phyloP scores from a whole-genome alignment of 148 eudicot species.

The Cornus controversa region DNA sequence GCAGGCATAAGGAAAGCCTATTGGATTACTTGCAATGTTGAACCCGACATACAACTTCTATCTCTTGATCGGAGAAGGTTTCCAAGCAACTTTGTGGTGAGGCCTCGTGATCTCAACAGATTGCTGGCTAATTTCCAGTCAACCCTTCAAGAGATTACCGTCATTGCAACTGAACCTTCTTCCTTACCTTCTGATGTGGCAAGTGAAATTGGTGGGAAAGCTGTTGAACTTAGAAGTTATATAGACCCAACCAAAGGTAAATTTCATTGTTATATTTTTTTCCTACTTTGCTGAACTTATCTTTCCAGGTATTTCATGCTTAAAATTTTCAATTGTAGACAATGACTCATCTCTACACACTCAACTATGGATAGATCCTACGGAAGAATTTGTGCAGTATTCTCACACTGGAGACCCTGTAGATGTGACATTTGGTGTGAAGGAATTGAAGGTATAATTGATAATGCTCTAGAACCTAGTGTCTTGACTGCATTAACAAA shows the following conservation, averaged over 20 bases:
- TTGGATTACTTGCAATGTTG: conserved; percentile 90
- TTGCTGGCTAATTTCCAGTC: conserved; percentile 92
- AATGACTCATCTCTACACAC: conserved; percentile 87
- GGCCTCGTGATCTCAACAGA: conserved; percentile 94
- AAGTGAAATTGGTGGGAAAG: conserved; percentile 92
- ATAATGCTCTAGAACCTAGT: not conserved
- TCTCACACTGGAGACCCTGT: conserved; percentile 83
- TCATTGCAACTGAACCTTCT: conserved; percentile 82
- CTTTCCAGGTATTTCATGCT: conserved; percentile 7
- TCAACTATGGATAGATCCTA: conserved; percentile 97
- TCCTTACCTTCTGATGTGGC: conserved; percentile 68
- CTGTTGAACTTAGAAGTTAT: conserved; percentile 95
- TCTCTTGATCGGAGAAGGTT: conserved; percentile 79
- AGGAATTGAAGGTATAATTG: conserved; percentile 73
- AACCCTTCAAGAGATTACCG: conserved; percentile 93
- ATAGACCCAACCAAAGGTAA: conserved; percentile 96
- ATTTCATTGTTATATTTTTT: conserved; percentile 4
- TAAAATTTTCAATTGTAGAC: conserved; percentile 45
- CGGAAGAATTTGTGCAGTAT: conserved; percentile 92
- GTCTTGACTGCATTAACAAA: not conserved
- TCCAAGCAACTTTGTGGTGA: conserved; percentile 80
- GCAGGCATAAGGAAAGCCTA: conserved; percentile 85
- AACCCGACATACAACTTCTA: conserved; percentile 86
- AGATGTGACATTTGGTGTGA: conserved; percentile 89
- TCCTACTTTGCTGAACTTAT: conserved; percentile 4